Base-by-base conservation (phyloP, 257 asterid species). In the Nicotiana benthamiana region DNA sequence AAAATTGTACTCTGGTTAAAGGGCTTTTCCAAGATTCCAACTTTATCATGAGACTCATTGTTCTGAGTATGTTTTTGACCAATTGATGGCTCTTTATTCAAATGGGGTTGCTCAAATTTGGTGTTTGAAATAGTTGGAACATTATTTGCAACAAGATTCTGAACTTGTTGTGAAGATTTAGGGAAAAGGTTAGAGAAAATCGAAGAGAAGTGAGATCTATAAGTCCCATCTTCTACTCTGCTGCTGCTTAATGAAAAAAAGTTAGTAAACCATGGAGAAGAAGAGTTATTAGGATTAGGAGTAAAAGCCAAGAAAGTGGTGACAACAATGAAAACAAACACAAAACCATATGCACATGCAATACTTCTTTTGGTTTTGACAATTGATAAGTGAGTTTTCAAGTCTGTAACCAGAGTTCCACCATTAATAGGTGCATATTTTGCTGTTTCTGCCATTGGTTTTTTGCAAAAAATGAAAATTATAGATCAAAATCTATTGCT, bases 261-360 rank as follows among this genome's bases (percentile, higher is more conserved):
- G 83, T 89, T 83, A 1, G 92, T 66, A 61, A 89, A 89, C 88
- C 90, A 87, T 22, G 95, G 97, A 4, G 98, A 85, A 11, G 97
- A 83, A 74, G 97, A 83, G 86, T 88, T 72, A 46, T 32, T 92
- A 0, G 94, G 65, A 52, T 93, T 88, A 26, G 97, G 98, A 43
- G 86, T 84, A 77, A 95, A 93, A 20, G 95, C 98, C 24, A 95
- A 76, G 57, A 93, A 90, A 80, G 90, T 90, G 40, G 98, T 88
- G 86, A 91, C 84, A 61, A 90, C 95, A 75, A 92, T 84, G 87
- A 93, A 90, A 57, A 84, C 43, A 72, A 93, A 91, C 53, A 93
- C 53, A 52, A 88, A 87, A 1, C 75, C 91, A 81, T 90, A 91
- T 0, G 91, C 94, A 60, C 88, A 80, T 59, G 89, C 82, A 1